Base-by-base conservation (phyloP, 2,329 filamentous ascomycete genomes). In the Ophiostoma australiae region DNA sequence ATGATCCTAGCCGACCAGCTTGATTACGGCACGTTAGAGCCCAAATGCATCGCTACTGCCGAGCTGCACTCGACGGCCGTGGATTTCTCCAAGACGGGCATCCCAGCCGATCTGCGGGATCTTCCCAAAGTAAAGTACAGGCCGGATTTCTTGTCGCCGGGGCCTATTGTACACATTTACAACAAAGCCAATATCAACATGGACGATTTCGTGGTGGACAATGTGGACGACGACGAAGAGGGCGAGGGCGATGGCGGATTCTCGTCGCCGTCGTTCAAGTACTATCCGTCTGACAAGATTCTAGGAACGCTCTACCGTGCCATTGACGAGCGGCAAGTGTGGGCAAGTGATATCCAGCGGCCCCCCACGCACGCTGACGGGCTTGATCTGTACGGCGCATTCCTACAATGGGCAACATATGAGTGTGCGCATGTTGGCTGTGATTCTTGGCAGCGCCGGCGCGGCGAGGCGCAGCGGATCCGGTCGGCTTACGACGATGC, bases 71-170 rank as follows among this genome's bases (percentile, higher is more conserved):
- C 90, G 0, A 88, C 84, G 0, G 90, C 89, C 0, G 90, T 93
- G 0, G 90, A 93, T 77, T 93, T 91, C 75, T 91, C 90, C 3
- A 92, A 93, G 78, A 91, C 90, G 0, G 91, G 92, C 0, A 86
- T 90, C 35, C 78, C 84, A 0, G 87, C 88, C 6, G 79, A 84
- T 7, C 76, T 85, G 48, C 77, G 72, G 0, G 75, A 80, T 1
- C 78, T 88, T 20, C 84, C 83, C 0, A 78, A 74, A 23, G 71
- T 78, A 13, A 78, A 77, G 10, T 82, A 76, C 55, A 81, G 85
- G 0, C 86, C 86, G 0, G 86, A 89, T 73, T 88, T 88, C 72
- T 75, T 87, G 41, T 81, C 85, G 0, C 81, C 80, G 0, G 83
- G 82, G 0, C 82, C 84, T 0, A 80, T 81, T 0, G 75, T 83